A percentile compares a stretch with the other conserved stretches of the same genome.
These are phyloP conservation scores for Triadica sebifera DNA, from an alignment of 345 rosid genomes.

Conservation along the genomic window DNA sequence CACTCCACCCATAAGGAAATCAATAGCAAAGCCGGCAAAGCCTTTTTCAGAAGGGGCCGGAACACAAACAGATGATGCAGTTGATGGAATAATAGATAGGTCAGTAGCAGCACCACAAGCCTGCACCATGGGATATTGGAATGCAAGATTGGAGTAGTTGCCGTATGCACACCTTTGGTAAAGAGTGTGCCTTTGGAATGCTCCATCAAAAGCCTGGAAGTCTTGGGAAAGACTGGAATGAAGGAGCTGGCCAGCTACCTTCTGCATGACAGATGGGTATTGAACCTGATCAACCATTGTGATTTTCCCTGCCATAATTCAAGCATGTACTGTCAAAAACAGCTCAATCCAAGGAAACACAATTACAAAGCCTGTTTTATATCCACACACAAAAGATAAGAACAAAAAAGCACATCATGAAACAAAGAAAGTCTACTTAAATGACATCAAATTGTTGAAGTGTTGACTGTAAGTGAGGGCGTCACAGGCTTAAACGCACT, in stretches of 20 bases:
- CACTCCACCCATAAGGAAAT: conserved; percentile 31
- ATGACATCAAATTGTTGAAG: no score
- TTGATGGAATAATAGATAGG: conserved; percentile 27
- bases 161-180: conserved; percentile 56
- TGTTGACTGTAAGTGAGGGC: no score
- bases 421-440: no score
- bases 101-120: conserved; percentile 32
- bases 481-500: no score
- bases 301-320: conserved; percentile 37
- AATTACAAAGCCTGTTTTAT: no score
- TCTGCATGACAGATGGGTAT: conserved; percentile 64
- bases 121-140: conserved; percentile 38
- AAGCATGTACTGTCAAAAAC: not conserved
- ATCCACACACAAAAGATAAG: not conserved
- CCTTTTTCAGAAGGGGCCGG: conserved; percentile 37
- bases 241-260: conserved; percentile 64
- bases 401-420: not conserved
- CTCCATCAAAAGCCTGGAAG: conserved; percentile 32
- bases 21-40: conserved; percentile 31
- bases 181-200: conserved; percentile 50
- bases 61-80: conserved; percentile 26
- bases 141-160: conserved; percentile 64
- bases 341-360: not conserved
- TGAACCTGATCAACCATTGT: conserved; percentile 77
- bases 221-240: conserved; percentile 48